These are phyloP conservation scores for Leucaena leucocephala DNA, from an alignment of 306 rosid genomes.

Conservation along the genomic window DNA sequence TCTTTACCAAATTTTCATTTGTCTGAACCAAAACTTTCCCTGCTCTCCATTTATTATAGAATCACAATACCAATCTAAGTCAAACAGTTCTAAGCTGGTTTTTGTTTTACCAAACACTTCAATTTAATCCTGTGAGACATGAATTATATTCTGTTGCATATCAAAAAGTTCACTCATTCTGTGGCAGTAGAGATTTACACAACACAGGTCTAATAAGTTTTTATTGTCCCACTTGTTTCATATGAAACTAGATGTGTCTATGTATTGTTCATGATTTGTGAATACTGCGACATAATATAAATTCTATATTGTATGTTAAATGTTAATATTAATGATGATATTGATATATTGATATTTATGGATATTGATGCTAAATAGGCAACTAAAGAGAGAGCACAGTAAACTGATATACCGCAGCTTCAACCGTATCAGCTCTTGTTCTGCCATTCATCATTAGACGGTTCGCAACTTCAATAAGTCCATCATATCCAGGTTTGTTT, in stretches of 20 bases:
- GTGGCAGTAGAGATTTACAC: not conserved
- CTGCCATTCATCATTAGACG: slow-evolving; percentile 68
- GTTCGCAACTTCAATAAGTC: slow-evolving; percentile 83
- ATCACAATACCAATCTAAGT: not conserved
- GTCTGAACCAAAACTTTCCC: not conserved
- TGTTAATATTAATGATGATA: no score
- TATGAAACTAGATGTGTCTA: not conserved
- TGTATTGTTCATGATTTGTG: not conserved
- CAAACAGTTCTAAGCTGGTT: slow-evolving; percentile 15
- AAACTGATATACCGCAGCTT: slow-evolving; percentile 66
- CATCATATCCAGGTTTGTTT: slow-evolving; percentile 73
- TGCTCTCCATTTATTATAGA: not conserved
- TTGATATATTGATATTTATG: not conserved
- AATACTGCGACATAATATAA: not conserved
- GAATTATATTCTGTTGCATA: slow-evolving; percentile 6
- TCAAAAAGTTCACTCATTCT: not conserved
- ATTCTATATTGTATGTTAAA: not conserved
- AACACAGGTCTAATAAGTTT: no score
- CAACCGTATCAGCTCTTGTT: slow-evolving; percentile 62
- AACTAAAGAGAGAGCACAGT: not conserved
- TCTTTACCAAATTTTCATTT: not conserved
- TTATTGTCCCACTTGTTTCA: not conserved
- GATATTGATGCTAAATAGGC: not conserved
- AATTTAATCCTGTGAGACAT: not conserved
- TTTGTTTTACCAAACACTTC: not conserved